Base-by-base conservation (phyloP, 345 rosid genomes). In the Pistacia vera region DNA sequence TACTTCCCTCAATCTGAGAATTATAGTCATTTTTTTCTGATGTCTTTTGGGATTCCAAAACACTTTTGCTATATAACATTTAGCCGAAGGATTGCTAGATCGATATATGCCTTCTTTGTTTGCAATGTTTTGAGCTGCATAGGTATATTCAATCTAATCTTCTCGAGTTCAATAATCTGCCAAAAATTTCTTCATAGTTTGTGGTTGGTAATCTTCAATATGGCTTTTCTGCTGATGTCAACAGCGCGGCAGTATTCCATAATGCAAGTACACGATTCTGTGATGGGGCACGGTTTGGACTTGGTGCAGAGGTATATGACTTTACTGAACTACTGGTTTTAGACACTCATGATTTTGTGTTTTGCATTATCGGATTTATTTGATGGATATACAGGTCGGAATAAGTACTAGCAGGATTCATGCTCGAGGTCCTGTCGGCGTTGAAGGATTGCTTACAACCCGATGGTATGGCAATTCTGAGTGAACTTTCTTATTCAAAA, bases 371-470 rank as follows among this genome's bases (percentile, higher is more conserved):
- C 70, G 44, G 38, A 55, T 61, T 14, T 62, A 11, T 51, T 81
- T 48, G n/a, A 48, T 74, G 69, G 46, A 56, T 69, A 70, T 22
- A 76, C 78, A 93, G 99, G 98, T 96, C 56, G 99, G 99, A 71
- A 93, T 92, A 81, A 94, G 99, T 80, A 94, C 98, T n/a, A 86
- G 98, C 81, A 88, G 98, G 88, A 97, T 97, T 77, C 99, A 97
- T 82, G 99, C 99, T 11, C 95, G 99, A 10, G 99, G 99, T 70
- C 98, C 99, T 49, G 99, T 97, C 0, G 99, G 98, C 61, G 98
- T 97, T 8, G 98, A 94, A 84, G 99, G 99, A 70, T 74, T 97
- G 83, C 77, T 97, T 64, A 97, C 99, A 18, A 97, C 98, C 41
- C 80, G 91, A 91, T 97, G 99, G 99, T 97, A 88, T 55, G 75